These are phyloP conservation scores for Peniophora sp. DNA, from an alignment of 1,284 basidiomycete species.

Conservation along the genomic window DNA sequence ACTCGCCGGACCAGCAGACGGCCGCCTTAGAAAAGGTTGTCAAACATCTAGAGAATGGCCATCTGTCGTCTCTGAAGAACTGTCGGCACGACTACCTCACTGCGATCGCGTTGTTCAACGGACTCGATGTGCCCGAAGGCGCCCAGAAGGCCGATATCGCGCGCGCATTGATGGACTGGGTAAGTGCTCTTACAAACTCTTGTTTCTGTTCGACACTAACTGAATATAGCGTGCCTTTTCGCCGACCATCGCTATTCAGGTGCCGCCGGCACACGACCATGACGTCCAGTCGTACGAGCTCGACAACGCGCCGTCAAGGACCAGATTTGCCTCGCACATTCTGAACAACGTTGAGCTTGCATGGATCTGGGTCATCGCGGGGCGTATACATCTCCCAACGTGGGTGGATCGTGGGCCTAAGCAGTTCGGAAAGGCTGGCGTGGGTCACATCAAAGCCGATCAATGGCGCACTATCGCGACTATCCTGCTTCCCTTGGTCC, in stretches of 20 bases:
- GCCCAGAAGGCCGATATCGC: too few species aligned
- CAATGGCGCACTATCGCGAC: conserved; percentile 8
- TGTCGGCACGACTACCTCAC: too few species aligned
- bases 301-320: background rate
- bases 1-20: background rate
- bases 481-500: conserved; percentile 9
- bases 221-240: background rate
- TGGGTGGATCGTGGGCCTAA: conserved; percentile 7
- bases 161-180: background rate
- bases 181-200: background rate
- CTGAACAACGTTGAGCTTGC: background rate
- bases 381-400: conserved; percentile 5
- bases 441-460: conserved; percentile 11
- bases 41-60: too few species aligned
- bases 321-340: conserved; percentile 6
- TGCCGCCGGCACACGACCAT: too few species aligned
- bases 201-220: too few species aligned
- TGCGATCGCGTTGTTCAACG: too few species aligned
- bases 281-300: background rate
- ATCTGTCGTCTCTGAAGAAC: too few species aligned
- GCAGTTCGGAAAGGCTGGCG: conserved; percentile 2
- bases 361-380: conserved; percentile 2
- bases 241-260: background rate
- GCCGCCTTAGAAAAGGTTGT: background rate
- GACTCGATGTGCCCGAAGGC: too few species aligned